phyloP scores from a whole-genome alignment of 441 rosid species.

The Aleurites moluccanus region DNA sequence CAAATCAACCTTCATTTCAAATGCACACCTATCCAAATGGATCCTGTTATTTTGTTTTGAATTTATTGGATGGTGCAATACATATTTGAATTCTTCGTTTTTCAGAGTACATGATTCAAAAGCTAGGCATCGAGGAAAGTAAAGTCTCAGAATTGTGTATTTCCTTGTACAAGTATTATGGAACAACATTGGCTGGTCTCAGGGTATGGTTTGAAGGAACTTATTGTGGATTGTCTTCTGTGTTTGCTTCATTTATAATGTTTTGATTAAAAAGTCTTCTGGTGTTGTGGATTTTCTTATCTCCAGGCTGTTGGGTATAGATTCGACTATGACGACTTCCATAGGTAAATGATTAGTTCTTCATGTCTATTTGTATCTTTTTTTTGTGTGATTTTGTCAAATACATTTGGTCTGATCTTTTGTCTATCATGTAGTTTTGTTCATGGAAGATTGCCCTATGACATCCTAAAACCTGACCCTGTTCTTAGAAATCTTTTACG shows the following conservation, averaged over 20 bases:
- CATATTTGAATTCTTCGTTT: not conserved
- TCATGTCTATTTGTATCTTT: not conserved
- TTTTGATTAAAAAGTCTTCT: not conserved
- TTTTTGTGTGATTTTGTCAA: not conserved
- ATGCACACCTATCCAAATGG: not conserved
- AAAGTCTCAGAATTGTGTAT: conserved; percentile 55
- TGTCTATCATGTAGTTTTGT: conserved; percentile 49
- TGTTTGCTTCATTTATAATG: not conserved
- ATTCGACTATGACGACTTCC: conserved; percentile 78
- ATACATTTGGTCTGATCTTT: conserved; percentile 11
- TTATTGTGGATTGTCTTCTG: not conserved
- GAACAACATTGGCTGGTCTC: conserved; percentile 89
- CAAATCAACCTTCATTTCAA: too few relatives aligned
- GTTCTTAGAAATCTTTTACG: conserved; percentile 64
- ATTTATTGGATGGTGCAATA: not conserved
- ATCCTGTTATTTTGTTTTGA: not conserved
- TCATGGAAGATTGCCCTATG: conserved; percentile 88
- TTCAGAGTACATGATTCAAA: conserved; percentile 63
- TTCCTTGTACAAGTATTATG: conserved; percentile 64
- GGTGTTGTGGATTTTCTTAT: not conserved
- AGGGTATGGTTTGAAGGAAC: conserved; percentile 42
- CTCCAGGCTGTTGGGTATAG: conserved; percentile 74
- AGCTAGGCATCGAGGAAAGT: conserved; percentile 56
- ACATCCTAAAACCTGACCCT: conserved; percentile 71
- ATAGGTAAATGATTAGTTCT: conserved; percentile 44